Evolutionary conservation across 306 rosid genomes (phyloP).

Genomic region (Styphnolobium japonicum): DNA sequence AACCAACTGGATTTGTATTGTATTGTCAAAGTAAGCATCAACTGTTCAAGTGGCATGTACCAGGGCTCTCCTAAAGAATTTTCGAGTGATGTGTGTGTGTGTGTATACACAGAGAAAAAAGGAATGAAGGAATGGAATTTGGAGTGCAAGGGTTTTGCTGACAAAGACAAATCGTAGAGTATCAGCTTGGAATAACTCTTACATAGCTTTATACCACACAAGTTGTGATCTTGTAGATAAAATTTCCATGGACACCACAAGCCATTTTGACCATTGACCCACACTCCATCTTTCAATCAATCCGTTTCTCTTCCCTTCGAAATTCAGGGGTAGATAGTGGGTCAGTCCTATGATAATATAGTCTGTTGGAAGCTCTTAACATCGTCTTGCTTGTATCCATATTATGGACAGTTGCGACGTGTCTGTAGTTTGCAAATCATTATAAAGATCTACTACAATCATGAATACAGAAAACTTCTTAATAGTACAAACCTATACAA

Average conservation of each 20-base stretch:
- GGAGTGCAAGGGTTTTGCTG: neutral
- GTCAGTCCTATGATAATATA: neutral
- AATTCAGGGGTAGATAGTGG: conserved; percentile 3
- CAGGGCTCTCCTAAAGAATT: neutral
- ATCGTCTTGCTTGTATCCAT: conserved; percentile 34
- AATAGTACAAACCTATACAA: conserved; percentile 19
- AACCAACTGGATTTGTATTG: conserved; percentile 1
- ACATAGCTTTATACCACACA: neutral
- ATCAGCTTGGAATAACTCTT: neutral
- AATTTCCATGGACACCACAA: conserved; percentile 23
- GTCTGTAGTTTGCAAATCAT: conserved; percentile 21
- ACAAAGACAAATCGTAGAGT: conserved; percentile 16
- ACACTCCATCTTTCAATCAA: neutral
- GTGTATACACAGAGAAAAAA: neutral
- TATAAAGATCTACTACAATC: conserved; percentile 16
- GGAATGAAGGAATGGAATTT: neutral
- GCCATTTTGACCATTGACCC: conserved; percentile 25
- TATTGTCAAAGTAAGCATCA: neutral
- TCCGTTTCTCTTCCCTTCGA: neutral
- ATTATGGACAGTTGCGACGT: conserved; percentile 17
- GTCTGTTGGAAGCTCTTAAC: conserved; percentile 27
- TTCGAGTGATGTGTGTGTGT: no score
- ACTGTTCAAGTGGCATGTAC: neutral
- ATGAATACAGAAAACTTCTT: conserved; percentile 22
- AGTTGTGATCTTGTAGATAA: conserved; percentile 12